Conservation (phyloP, 306 rosid species). For the Cotoneaster glaucophyllus region DNA sequence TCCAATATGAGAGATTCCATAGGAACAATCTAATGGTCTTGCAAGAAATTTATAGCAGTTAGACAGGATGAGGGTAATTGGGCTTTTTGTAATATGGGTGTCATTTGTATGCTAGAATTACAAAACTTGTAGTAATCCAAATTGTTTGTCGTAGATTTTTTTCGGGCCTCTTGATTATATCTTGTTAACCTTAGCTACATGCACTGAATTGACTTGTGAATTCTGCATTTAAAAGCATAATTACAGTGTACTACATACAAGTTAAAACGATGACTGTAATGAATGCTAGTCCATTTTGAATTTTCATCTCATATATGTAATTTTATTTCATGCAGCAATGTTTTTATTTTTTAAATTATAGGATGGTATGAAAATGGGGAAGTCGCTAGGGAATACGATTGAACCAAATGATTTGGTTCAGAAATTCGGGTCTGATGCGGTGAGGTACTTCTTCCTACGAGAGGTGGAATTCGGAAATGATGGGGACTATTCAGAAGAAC, state of each 20-base stretch:
- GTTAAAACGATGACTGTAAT: slow-evolving; percentile 7
- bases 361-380: slow-evolving; percentile 99
- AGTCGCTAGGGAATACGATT: slow-evolving; percentile 90
- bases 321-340: slow-evolving; percentile 67
- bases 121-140: not conserved
- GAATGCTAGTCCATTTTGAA: slow-evolving; percentile 17
- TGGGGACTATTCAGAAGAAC: slow-evolving; percentile 95
- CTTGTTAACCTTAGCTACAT: not conserved
- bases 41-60: not conserved
- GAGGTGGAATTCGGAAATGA: slow-evolving; percentile 93
- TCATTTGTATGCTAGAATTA: not conserved
- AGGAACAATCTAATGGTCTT: not conserved
- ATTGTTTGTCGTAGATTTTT: not conserved
- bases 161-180: not conserved
- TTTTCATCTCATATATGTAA: slow-evolving; percentile 34
- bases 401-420: slow-evolving; percentile 87
- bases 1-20: not conserved
- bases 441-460: slow-evolving; percentile 88
- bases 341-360: slow-evolving; percentile 61
- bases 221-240: not conserved
- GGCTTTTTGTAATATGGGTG: not conserved
- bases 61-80: not conserved
- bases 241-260: not conserved
- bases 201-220: not conserved
- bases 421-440: slow-evolving; percentile 83